Evolutionary conservation across 2,329 filamentous ascomycete genomes (phyloP), one percentile per base, ranked within the genome.

Genomic region (Penicillium sp.): DNA sequence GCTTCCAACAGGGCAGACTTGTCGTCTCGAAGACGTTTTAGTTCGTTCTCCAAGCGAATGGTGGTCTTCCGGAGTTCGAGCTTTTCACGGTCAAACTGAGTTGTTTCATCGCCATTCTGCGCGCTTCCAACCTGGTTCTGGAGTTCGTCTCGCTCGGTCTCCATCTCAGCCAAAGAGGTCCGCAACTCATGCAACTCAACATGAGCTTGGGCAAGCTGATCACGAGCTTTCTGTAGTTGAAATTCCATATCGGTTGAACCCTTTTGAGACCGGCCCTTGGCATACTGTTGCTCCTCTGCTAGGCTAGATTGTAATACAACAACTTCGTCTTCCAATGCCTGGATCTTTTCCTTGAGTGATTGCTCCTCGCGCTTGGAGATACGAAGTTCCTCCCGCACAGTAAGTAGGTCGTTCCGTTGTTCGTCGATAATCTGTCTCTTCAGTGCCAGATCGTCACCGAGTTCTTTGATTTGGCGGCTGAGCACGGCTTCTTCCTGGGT

Each of bases 261-360:
- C 59, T 79, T 80, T 63, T 81, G 83, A 43, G 86, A 73, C 41
- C 83, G 81, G 29, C 81, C 78, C 48, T 84, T 83, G 6, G 82
- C 82, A 57, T 84, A 82, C 61, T 88, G 84, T 44, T 82, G 82
- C 69, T 89, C 87, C 58, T 88, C 83, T 49, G 90, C 86, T 44
- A 88, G 73, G 37, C 82, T 84, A 22, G 81, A 79, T 70, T 91
- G 88, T 14, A 93, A 75, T 27, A 90, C 84, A 52, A 90, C 86
- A n/a, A 91, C 80, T 69, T 92, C 90, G 62, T 92, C 89, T 68
- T 93, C 88, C 21, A 93, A 72, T 8, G 82, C 81, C 56, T 89
- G 84, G 2, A 87, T 79, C 70, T 86, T 90, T 62, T 90, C 87
- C 48, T 80, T 79, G 58, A 90, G 80, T 1, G 80, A 71, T 62